Evolutionary conservation across 1,284 basidiomycete genomes (phyloP).

Genomic region (Caloboletus firmus): DNA sequence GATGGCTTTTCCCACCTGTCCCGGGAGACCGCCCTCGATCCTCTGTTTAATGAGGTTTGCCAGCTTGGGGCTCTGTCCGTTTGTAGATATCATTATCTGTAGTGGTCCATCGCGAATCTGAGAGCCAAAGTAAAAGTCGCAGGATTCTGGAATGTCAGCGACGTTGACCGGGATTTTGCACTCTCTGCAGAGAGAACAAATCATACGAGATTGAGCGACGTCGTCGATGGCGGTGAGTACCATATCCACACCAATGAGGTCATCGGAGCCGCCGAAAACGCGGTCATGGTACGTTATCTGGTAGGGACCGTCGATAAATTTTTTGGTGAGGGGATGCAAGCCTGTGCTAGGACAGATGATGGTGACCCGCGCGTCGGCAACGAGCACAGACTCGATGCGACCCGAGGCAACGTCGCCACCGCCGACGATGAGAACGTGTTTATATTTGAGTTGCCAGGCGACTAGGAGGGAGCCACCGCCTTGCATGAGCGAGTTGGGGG

Average conservation of each 20-base stretch:
- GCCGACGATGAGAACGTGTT: slow-evolving; percentile 82
- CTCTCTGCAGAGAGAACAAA: slow-evolving; percentile 72
- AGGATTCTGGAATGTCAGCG: slow-evolving; percentile 92
- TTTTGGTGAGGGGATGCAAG: slow-evolving; percentile 59
- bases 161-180: slow-evolving; percentile 88
- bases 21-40: slow-evolving; percentile 71
- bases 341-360: slow-evolving; percentile 62
- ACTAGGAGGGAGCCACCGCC: slow-evolving; percentile 74
- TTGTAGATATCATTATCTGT: slow-evolving; percentile 95
- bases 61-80: slow-evolving; percentile 90
- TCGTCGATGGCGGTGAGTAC: slow-evolving; percentile 95
- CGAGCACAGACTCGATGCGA: slow-evolving; percentile 70
- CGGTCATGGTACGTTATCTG: slow-evolving; percentile 76
- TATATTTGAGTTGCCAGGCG: slow-evolving; percentile 85
- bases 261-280: slow-evolving; percentile 55
- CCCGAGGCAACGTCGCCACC: slow-evolving; percentile 87
- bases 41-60: slow-evolving; percentile 79
- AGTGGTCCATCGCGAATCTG: slow-evolving; percentile 89
- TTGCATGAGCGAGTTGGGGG: slow-evolving; percentile 5
- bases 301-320: slow-evolving; percentile 51
- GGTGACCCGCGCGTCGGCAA: slow-evolving; percentile 60
- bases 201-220: slow-evolving; percentile 65
- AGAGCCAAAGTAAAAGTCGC: slow-evolving; percentile 98
- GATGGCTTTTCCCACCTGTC: slow-evolving; percentile 77
- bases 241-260: slow-evolving; percentile 77